Evolutionary conservation across 2,329 filamentous ascomycete species (phyloP), one percentile per base, ranked within the genome.

Genomic region (Biscogniauxia mediterranea): DNA sequence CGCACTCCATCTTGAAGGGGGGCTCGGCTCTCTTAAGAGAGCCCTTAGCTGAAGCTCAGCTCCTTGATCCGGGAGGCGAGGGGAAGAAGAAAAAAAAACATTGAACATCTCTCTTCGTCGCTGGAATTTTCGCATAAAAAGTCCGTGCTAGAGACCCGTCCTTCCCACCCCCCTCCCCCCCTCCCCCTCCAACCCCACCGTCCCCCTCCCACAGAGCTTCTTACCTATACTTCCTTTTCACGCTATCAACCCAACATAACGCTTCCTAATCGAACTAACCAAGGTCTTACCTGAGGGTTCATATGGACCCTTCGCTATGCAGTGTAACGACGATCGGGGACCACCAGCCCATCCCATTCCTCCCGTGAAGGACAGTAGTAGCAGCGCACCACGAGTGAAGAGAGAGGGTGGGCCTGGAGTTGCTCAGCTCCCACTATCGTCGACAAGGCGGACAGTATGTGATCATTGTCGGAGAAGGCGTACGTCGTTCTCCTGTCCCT

Each of bases 401-500:
- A 55, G 25, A 53, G 46, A 59, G 51, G 28, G 52, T 17, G 23
- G 53, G 19, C 21, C 20, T 26, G 53, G 23, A 6, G 25, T 56
- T n/a, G 57, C 25, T 38, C 38, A 51, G 21, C 55, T 25, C 5
- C 23, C 55, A 20, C 23, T 20, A 51, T 52, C 54, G 46, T 52
- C 66, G 25, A 76, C 28, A 9, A 32, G 74, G 62, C 74, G 78
- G 46, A 79, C 74, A 28, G 78, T 80, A 38, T 81, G 79, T 67
- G 79, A 81, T 62, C 77, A 80, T 64, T 81, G 79, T 67, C 75
- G 79, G 57, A 70, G 76, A 65, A 72, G 78, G 65, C 71, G 79
- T 79, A 74, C 63, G 77, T 72, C 32, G 25, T 53, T n/a, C 54
- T 52, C 58, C 28, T 60, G 56, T 61, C 55, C 28, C 28, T 42